Base-by-base conservation (phyloP, 225 moss, liverwort and hornwort genomes). In the Polytrichum commune region DNA sequence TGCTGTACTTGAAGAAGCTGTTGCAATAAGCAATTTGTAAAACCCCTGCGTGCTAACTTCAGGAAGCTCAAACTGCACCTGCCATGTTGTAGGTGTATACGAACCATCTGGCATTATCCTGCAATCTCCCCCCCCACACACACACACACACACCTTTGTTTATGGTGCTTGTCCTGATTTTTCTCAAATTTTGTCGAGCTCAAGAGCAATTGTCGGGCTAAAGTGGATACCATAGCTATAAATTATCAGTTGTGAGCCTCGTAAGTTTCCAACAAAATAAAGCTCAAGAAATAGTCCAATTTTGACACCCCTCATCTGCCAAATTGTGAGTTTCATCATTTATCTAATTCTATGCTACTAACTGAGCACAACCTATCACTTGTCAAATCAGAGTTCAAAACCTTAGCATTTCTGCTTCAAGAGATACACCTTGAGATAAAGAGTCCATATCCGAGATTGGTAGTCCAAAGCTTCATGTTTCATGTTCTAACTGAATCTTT, bases 21-120 rank as follows among this genome's bases (percentile, higher is more conserved):
- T 81, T n/a, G 87, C 82, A 74, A 90, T 71, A 38, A 80, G 83
- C 64, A 90, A 73, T 72, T 79, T 85, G 38, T 85, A 90, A 27
- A 71, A 18, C 24, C 82, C 82, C 9, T 26, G 63, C 19, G 20
- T 63, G 35, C 62, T 70, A 32, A 63, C 63, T 19, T 64, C 53
- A 6, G 75, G 58, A 35, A 85, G 70, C 6, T 78, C 63, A 68
- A 90, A 90, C 63, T 67, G 83, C 29, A 90, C 84, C 60, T 90
- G 82, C 90, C 90, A 90, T 5, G 82, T 73, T 60, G 87, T 72
- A 53, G 85, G 64, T 7, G 67, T 72, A 53, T 69, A 79, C 60
- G 54, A 72, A 27, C 71, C 71, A 66, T 67, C 77, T 38, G 55
- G 19, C 54, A 30, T 46, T 16, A 57, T 64, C 76, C 81, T 89